A percentile compares a stretch with the other conserved stretches of the same genome.
These are phyloP conservation scores for Xylariales sp. DNA, from an alignment of 2,329 filamentous ascomycete genomes.

Conservation along the genomic window DNA sequence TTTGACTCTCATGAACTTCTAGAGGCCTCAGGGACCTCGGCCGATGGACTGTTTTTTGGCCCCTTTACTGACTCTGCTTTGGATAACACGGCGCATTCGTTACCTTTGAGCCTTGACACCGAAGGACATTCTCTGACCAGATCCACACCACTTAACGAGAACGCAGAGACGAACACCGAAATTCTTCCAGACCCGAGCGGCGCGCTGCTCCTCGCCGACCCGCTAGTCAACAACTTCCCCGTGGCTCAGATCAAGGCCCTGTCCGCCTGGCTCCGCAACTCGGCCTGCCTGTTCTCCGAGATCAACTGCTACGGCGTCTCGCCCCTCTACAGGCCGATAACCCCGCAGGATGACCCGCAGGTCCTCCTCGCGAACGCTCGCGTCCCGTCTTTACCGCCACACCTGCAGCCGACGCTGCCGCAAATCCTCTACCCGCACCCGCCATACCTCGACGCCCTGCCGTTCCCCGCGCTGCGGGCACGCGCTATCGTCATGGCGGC, in stretches of 20 bases:
- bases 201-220: neutral
- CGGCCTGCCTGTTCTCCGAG: slow-evolving; percentile 19
- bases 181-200: neutral
- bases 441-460: slow-evolving; percentile 29
- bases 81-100: too few relatives aligned
- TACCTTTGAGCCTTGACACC: too few relatives aligned
- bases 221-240: neutral
- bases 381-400: slow-evolving; percentile 17
- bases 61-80: too few relatives aligned
- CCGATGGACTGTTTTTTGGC: too few relatives aligned
- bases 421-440: slow-evolving; percentile 33
- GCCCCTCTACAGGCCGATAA: slow-evolving; percentile 25
- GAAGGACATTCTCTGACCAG: too few relatives aligned
- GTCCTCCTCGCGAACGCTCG: slow-evolving; percentile 16
- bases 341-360: slow-evolving; percentile 11
- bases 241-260: slow-evolving; percentile 13
- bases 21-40: too few relatives aligned
- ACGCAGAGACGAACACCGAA: too few relatives aligned
- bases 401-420: slow-evolving; percentile 29
- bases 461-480: slow-evolving; percentile 26
- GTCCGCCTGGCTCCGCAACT: slow-evolving; percentile 19
- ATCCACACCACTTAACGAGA: too few relatives aligned
- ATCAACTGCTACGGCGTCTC: slow-evolving; percentile 20
- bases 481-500: slow-evolving; percentile 26
- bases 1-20: too few relatives aligned